A percentile compares a stretch with the other conserved stretches of the same genome.
Conservation (phyloP, 2,329 filamentous ascomycete genomes). For the Penicillium expansum region DNA sequence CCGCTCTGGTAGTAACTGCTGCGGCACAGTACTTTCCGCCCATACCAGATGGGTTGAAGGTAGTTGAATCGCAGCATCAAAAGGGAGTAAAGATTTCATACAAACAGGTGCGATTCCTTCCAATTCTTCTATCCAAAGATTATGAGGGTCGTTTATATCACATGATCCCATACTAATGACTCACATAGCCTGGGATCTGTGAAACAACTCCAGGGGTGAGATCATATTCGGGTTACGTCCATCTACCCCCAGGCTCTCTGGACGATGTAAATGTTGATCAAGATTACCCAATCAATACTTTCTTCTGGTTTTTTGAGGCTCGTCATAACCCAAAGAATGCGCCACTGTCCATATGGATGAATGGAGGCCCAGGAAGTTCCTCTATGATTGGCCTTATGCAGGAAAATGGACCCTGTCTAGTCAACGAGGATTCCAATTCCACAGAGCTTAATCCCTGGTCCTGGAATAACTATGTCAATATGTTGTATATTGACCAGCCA, state of each 20-base stretch:
- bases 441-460: constrained; percentile 57
- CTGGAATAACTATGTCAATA: constrained; percentile 63
- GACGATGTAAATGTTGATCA: constrained; percentile 44
- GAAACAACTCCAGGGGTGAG: constrained; percentile 57
- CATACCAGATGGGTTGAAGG: constrained; percentile 40
- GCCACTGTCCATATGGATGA: constrained; percentile 61
- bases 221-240: constrained; percentile 60
- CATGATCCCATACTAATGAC: not conserved
- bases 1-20: constrained; percentile 20
- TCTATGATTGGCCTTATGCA: constrained; percentile 57
- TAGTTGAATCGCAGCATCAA: constrained; percentile 44
- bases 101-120: constrained; percentile 40
- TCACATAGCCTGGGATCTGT: constrained; percentile 48
- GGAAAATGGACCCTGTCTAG: constrained; percentile 53
- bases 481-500: constrained; percentile 70
- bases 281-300: constrained; percentile 60
- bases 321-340: constrained; percentile 53
- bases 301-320: constrained; percentile 65
- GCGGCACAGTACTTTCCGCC: constrained; percentile 43
- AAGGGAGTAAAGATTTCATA: constrained; percentile 47
- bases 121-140: not conserved
- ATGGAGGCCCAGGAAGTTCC: constrained; percentile 59
- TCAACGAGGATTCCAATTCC: constrained; percentile 53
- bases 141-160: not conserved
- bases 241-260: constrained; percentile 51